Percentiles rank a stretch among this genome's conserved stretches.
These are phyloP conservation scores for Pseudogymnoascus verrucosus DNA, from an alignment of 2,329 filamentous ascomycete species.

Conservation along the genomic window DNA sequence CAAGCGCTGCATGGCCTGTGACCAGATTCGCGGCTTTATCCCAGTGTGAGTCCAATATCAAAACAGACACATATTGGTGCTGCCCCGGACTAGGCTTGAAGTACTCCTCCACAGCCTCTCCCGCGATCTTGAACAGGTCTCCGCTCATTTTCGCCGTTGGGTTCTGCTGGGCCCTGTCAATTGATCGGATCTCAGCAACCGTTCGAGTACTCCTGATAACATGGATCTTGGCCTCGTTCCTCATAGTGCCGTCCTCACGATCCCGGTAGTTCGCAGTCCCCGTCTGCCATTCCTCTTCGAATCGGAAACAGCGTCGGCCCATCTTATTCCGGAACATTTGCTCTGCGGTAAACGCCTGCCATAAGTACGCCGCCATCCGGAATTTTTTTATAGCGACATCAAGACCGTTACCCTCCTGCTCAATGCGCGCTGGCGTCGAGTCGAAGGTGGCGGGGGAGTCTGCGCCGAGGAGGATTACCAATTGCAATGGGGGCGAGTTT, in stretches of 20 bases:
- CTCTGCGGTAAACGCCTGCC: slow-evolving; percentile 95
- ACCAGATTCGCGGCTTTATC: slow-evolving; percentile 63
- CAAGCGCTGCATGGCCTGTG: slow-evolving; percentile 76
- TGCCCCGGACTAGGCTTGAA: slow-evolving; percentile 70
- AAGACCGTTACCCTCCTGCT: slow-evolving; percentile 74
- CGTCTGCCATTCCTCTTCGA: slow-evolving; percentile 90
- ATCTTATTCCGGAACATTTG: slow-evolving; percentile 90
- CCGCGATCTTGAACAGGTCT: slow-evolving; percentile 69
- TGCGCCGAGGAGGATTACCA: slow-evolving; percentile 79
- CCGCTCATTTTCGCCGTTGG: slow-evolving; percentile 59
- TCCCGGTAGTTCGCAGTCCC: slow-evolving; percentile 75
- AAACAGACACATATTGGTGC: slow-evolving; percentile 77
- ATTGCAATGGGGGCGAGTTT: slow-evolving; percentile 73
- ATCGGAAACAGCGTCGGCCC: slow-evolving; percentile 76
- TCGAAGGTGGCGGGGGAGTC: slow-evolving; percentile 86
- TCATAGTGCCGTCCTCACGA: slow-evolving; percentile 60
- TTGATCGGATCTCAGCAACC: slow-evolving; percentile 70
- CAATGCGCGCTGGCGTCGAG: slow-evolving; percentile 63
- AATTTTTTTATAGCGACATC: slow-evolving; percentile 82
- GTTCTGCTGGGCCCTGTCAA: slow-evolving; percentile 73
- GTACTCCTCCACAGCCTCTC: slow-evolving; percentile 67
- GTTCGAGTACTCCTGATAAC: slow-evolving; percentile 77
- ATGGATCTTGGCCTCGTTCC: slow-evolving; percentile 86
- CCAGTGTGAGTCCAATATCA: slow-evolving; percentile 87
- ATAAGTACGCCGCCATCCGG: slow-evolving; percentile 88